Evolutionary conservation across 176 grass and related monocot species (phyloP).

Genomic region (Oryza coarctata): DNA sequence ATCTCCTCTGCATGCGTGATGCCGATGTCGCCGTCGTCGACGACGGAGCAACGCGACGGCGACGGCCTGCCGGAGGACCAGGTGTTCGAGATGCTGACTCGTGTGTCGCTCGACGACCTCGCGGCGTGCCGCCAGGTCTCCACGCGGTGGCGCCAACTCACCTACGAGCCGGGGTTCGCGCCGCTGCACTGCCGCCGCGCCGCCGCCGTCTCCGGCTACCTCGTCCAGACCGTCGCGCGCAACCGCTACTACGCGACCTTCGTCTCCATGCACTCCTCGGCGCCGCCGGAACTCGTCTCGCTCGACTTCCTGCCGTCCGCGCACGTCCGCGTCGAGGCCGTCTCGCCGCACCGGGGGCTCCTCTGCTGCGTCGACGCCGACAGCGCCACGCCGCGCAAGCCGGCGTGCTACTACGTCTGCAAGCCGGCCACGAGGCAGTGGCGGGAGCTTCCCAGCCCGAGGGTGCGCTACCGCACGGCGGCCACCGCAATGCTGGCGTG

Average conservation of each 20-base stretch:
- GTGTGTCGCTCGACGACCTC: slow-evolving; percentile 37
- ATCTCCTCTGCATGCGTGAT: too few relatives aligned
- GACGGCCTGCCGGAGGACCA: too few relatives aligned
- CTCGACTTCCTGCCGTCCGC: slow-evolving; percentile 35
- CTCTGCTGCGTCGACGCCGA: slow-evolving; percentile 35
- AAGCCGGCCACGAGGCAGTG: slow-evolving; percentile 51
- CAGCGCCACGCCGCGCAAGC: not conserved
- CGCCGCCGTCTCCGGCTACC: slow-evolving; percentile 36
- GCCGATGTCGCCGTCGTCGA: too few relatives aligned
- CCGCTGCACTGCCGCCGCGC: slow-evolving; percentile 37
- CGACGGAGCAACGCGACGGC: too few relatives aligned
- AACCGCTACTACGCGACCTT: slow-evolving; percentile 35
- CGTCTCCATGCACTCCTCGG: slow-evolving; percentile 18
- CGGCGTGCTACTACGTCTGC: slow-evolving; percentile 40
- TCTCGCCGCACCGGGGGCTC: slow-evolving; percentile 36
- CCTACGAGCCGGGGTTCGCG: slow-evolving; percentile 42
- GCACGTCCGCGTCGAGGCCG: slow-evolving; percentile 39
- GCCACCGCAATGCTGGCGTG: slow-evolving; percentile 26
- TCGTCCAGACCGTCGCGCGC: slow-evolving; percentile 26
- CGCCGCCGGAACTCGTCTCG: not conserved
- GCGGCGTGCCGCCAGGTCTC: slow-evolving; percentile 38
- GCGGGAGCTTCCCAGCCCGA: slow-evolving; percentile 40
- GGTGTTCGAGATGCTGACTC: slow-evolving; percentile 49
- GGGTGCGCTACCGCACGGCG: slow-evolving; percentile 2
- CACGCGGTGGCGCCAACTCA: slow-evolving; percentile 22